These are phyloP conservation scores for Linaria vulgaris DNA, from an alignment of 257 asterid genomes.

Conservation along the genomic window DNA sequence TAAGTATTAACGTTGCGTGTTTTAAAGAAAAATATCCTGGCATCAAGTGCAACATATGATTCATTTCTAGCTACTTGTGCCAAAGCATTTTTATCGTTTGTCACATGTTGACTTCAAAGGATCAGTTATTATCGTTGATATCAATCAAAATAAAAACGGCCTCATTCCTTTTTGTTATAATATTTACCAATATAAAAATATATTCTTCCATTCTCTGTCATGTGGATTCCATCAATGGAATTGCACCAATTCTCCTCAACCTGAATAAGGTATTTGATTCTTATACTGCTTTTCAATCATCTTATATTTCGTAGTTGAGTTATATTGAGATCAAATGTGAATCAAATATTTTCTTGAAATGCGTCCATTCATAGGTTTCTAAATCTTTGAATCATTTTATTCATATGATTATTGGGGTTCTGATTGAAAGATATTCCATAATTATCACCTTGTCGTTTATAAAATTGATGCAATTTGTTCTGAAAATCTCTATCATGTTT, in stretches of 20 bases:
- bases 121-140: constrained; percentile 27
- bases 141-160: constrained; percentile 23
- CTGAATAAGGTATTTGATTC: constrained; percentile 20
- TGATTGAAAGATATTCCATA: no score
- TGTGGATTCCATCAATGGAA: constrained; percentile 17
- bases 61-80: no score
- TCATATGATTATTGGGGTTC: no score
- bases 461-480: no score
- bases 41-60: no score
- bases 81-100: no score
- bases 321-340: no score
- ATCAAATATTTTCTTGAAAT: constrained; percentile 7
- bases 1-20: no score
- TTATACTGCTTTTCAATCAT: not conserved
- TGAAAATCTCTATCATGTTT: not conserved
- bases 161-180: constrained; percentile 22
- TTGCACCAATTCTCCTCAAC: constrained; percentile 14
- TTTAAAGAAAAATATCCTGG: no score
- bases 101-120: constrained; percentile 10
- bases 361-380: constrained; percentile 10
- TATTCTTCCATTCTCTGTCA: constrained; percentile 22
- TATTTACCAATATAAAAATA: not conserved
- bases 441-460: no score
- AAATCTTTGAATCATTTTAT: not conserved
- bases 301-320: no score